Conservation (phyloP, 1,284 basidiomycete genomes). For the Ustilago esculenta region DNA sequence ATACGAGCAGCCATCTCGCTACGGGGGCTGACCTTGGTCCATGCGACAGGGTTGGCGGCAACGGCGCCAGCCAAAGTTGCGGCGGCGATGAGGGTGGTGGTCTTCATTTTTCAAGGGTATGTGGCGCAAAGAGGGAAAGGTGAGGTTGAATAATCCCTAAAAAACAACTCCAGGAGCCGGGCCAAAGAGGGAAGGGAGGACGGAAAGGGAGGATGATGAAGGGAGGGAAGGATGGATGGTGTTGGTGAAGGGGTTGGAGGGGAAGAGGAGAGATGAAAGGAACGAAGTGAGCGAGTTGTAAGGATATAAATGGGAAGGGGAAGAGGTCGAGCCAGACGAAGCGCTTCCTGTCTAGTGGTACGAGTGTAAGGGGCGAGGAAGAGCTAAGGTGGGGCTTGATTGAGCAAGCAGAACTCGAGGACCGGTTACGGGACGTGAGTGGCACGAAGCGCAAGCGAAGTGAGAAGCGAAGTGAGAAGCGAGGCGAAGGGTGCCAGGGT, state of each 20-base stretch:
- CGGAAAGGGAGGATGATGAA: not conserved
- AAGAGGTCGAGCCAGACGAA: no score
- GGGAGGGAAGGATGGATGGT: not conserved
- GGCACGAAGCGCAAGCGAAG: no score
- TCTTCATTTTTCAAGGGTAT: conserved; percentile 33
- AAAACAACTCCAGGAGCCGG: not conserved
- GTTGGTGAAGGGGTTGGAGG: not conserved
- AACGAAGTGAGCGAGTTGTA: conserved; percentile 1
- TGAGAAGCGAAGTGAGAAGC: no score
- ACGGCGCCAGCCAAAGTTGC: conserved; percentile 29
- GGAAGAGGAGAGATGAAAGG: not conserved
- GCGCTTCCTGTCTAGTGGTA: no score
- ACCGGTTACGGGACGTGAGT: no score
- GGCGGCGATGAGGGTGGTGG: conserved; percentile 36
- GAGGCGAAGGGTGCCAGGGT: no score
- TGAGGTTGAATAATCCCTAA: not conserved
- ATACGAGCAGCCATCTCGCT: conserved; percentile 40
- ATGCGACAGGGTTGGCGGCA: conserved; percentile 45
- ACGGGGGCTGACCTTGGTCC: conserved; percentile 43
- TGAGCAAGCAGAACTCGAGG: no score
- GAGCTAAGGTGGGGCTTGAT: not conserved
- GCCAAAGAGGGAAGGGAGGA: not conserved
- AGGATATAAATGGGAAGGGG: not conserved
- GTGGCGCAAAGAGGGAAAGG: not conserved
- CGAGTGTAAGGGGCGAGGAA: not conserved